Base-by-base conservation (phyloP, 2,329 filamentous ascomycete genomes). In the Elsinoe arachidis region DNA sequence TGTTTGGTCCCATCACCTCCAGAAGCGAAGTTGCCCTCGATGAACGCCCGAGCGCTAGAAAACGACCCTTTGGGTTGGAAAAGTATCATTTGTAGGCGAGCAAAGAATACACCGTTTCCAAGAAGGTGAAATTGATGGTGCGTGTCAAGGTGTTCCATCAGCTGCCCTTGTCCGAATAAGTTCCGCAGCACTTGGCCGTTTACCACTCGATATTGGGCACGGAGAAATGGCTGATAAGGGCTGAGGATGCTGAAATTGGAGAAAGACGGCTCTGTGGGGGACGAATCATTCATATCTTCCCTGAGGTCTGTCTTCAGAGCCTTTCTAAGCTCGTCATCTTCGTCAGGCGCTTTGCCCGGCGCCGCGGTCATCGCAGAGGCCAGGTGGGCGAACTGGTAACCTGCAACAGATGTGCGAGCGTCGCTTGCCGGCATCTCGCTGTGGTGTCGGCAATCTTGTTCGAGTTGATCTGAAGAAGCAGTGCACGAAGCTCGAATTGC, bases 71-170 rank as follows among this genome's bases (percentile, higher is more conserved):
- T 51, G 15, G 17, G 21, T 60, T 91, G 87, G 65, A 97, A 97
- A 0, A 99, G 77, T 0, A 90, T 87, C 56, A 90, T 84, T 0
- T 88, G 86, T 1, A 99, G 78, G 1, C 86, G 83, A 53, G 86
- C 86, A 55, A 86, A 84, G 68, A 96, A 96, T 14, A 88, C 78
- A 5, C 90, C 90, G 64, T 93, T 90, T 1, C 90, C 87, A 5
- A 97, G 77, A 1, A 97, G 78, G 55, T 95, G 88, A 62, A 93
- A 96, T 43, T 86, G 81, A 59, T 82, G 83, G 65, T 95, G 90
- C 1, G 95, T 67, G 3, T 78, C 76, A 0, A 97, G 73, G 66
- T 97, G 90, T 1, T 80, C 74, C 14, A 82, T 80, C 3, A 99
- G 72, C 9, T 82, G 76, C 66, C 95, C 88, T 5, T 83, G 78